Conservation (phyloP, 2,329 filamentous ascomycete species). For the Xylaria hypoxylon region DNA sequence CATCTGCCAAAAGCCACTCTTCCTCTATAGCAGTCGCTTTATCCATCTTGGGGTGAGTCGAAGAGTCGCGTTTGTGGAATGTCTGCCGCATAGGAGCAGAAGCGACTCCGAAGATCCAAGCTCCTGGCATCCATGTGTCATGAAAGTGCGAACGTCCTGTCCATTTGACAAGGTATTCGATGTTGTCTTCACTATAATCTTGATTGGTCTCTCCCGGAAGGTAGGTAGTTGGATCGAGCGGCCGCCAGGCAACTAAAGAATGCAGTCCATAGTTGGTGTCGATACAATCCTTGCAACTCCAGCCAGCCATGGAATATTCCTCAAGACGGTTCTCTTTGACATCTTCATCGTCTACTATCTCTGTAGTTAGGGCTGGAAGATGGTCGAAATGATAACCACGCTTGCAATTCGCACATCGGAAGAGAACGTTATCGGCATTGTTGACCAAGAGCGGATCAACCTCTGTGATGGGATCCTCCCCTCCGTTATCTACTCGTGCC, state of each 20-base stretch:
- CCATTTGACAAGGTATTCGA: conserved; percentile 95
- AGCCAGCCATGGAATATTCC: conserved; percentile 76
- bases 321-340: conserved; percentile 72
- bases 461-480: conserved; percentile 78
- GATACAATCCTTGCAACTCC: conserved; percentile 84
- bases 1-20: conserved; percentile 85
- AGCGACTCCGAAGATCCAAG: conserved; percentile 85
- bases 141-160: conserved; percentile 82
- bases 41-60: conserved; percentile 74
- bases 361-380: conserved; percentile 65
- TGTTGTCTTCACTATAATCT: conserved; percentile 77
- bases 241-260: conserved; percentile 89
- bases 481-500: conserved; percentile 80
- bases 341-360: conserved; percentile 57
- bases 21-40: conserved; percentile 86
- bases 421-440: conserved; percentile 80
- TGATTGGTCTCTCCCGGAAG: conserved; percentile 63
- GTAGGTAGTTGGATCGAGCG: conserved; percentile 68
- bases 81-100: conserved; percentile 73
- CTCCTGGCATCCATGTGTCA: conserved; percentile 86
- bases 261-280: conserved; percentile 75
- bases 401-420: conserved; percentile 82
- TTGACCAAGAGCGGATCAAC: conserved; percentile 76
- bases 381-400: conserved; percentile 88
- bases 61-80: conserved; percentile 78